phyloP scores from a whole-genome alignment of 1,284 basidiomycete genomes.

The Peniophora sp. region DNA sequence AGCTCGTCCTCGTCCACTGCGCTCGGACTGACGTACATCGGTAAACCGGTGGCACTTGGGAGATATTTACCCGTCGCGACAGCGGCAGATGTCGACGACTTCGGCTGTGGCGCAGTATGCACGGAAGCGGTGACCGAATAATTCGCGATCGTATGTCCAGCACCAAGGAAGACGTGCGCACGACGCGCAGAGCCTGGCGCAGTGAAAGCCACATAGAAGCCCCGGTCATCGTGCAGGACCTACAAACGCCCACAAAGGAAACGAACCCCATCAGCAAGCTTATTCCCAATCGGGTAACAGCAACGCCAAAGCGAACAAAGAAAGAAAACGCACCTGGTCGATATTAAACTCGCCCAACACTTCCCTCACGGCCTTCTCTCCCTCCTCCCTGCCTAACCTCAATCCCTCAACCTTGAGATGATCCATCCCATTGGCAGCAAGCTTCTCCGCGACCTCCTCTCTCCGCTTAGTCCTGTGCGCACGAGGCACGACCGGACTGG shows the following conservation, averaged over 20 bases:
- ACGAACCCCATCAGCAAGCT: too few relatives aligned
- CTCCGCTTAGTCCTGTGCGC: constrained; percentile 27
- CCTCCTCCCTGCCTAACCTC: constrained; percentile 47
- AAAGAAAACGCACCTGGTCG: constrained; percentile 44
- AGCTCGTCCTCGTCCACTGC: constrained; percentile 45
- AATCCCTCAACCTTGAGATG: constrained; percentile 54
- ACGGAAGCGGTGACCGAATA: constrained; percentile 52
- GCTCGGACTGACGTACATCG: background rate
- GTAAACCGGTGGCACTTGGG: background rate
- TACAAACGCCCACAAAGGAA: constrained; percentile 16
- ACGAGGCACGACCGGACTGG: constrained; percentile 33
- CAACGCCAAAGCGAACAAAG: constrained; percentile 6
- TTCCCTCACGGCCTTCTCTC: constrained; percentile 38
- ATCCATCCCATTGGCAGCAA: constrained; percentile 55
- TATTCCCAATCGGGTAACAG: constrained; percentile 1
- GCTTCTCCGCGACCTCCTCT: constrained; percentile 41
- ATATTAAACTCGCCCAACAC: constrained; percentile 60
- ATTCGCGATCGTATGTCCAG: constrained; percentile 42
- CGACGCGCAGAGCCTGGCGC: constrained; percentile 52
- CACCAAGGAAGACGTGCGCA: constrained; percentile 48
- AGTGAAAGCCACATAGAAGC: constrained; percentile 66
- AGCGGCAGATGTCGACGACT: background rate
- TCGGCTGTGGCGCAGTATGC: constrained; percentile 36
- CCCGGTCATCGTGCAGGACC: constrained; percentile 59
- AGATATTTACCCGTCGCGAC: too few relatives aligned